Evolutionary conservation across 1,139 yeast species (phyloP).

Genomic region (Meyerozyma sp.): DNA sequence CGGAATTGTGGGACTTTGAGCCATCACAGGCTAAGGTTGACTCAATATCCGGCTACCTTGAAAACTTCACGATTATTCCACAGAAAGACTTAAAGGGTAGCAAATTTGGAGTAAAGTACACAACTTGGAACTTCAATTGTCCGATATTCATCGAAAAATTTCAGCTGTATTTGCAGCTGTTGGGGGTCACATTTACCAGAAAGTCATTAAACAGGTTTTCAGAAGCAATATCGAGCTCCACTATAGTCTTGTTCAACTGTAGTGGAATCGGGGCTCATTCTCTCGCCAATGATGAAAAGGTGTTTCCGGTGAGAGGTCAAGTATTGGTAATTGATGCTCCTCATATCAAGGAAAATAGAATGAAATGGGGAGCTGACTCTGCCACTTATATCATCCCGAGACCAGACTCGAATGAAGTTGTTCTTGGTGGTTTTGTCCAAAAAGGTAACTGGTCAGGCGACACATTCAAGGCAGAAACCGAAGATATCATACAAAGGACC

Average conservation of each 20-base stretch:
- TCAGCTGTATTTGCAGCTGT: constrained; percentile 5
- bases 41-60: constrained; percentile 8
- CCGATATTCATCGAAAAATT: constrained; percentile 15
- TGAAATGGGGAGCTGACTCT: constrained; percentile 47
- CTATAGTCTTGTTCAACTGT: constrained; percentile 53
- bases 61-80: constrained; percentile 5
- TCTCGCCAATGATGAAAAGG: constrained; percentile 25
- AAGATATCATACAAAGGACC: constrained; percentile 55
- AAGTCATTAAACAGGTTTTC: constrained; percentile 6
- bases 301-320: constrained; percentile 54
- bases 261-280: constrained; percentile 59
- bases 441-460: constrained; percentile 53
- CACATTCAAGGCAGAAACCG: constrained; percentile 48
- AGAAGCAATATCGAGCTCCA: constrained; percentile 21
- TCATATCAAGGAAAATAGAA: constrained; percentile 41
- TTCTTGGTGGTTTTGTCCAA: constrained; percentile 67
- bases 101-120: constrained; percentile 11
- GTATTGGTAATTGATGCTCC: constrained; percentile 60
- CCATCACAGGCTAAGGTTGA: constrained; percentile 5
- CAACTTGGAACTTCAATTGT: constrained; percentile 20
- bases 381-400: constrained; percentile 70
- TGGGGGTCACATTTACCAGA: constrained; percentile 10
- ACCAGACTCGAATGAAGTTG: constrained; percentile 54
- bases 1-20: constrained; percentile 8
- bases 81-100: constrained; percentile 7